These are phyloP conservation scores for Marasmius tenuissimus DNA, from an alignment of 1,284 basidiomycete genomes.

Conservation along the genomic window DNA sequence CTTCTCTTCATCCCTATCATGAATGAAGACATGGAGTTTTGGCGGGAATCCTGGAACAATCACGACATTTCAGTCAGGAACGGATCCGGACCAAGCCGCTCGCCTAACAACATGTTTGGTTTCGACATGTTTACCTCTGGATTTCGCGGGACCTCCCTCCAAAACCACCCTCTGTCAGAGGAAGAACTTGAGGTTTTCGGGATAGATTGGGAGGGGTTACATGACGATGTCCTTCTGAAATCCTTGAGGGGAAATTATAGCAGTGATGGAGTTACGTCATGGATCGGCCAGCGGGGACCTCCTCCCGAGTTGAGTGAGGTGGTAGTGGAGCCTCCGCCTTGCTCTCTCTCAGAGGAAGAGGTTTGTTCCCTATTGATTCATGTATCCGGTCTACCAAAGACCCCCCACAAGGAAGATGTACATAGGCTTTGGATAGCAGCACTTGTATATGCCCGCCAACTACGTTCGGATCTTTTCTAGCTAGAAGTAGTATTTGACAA, in stretches of 20 bases:
- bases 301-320: neutral
- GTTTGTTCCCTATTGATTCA: neutral
- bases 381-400: neutral
- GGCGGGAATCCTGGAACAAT: conserved; percentile 24
- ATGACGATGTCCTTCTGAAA: neutral
- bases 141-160: conserved; percentile 13
- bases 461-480: neutral
- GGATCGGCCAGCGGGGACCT: neutral
- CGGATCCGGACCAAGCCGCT: conserved; percentile 14
- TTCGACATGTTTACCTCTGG: conserved; percentile 26
- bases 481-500: neutral
- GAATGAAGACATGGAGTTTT: conserved; percentile 22
- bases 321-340: neutral
- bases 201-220: conserved; percentile 24
- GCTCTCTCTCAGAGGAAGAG: neutral
- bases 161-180: neutral
- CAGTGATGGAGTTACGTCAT: neutral
- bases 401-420: neutral
- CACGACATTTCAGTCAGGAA: conserved; percentile 21
- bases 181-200: conserved; percentile 22
- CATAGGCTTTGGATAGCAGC: neutral
- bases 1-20: conserved; percentile 25
- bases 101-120: conserved; percentile 23
- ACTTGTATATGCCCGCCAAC: neutral
- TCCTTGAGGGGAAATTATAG: neutral